Evolutionary conservation across 768 basidiomycete species (phyloP), one percentile per base, ranked within the genome.

Genomic region (Dacryopinax primogenitus): DNA sequence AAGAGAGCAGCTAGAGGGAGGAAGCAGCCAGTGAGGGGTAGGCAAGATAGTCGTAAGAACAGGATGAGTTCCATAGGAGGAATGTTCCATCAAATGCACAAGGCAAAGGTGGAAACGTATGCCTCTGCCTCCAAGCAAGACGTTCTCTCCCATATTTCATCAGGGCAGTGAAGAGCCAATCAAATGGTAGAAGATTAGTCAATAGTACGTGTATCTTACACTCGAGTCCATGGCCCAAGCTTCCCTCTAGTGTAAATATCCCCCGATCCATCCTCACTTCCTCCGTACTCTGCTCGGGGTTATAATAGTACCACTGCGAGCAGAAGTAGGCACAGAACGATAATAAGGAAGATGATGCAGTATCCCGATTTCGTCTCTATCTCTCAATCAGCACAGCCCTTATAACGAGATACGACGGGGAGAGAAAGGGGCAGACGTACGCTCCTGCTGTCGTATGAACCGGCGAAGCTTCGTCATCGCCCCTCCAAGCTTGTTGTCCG

Each of bases 301-400:
- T 69, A 92, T 64, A 91, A 73, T 47, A 96, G 76, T 34, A 97
- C 87, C 45, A 92, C 90, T 3, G 85, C 83, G 33, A 93, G 74
- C 12, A 97, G 79, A 23, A 98, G 78, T 32, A 86, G 78, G 74
- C 85, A 77, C 0, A 97, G 80, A 23, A 97, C 79, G 36, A 92
- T 79, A 39, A 91, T 89, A 33, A 97, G 79, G 64, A 94, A 84
- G 33, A 85, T 80, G 64, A 98, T 88, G 73, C 90, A 92, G 86
- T 90, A 96, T 33, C 89, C 88, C 35, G 90, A 92, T 67, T 87
- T 87, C 41, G 86, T 88, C 73, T 92, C 93, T 86, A 72, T 9
- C 41, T 2, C 15, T 63, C 26, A 23, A 44, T 23, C 12, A 61
- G 51, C 30, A 23, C 12, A 33, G 35, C 16, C 62, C 18, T 21